Conservation (phyloP, 2,329 filamentous ascomycete genomes). For the Alternaria gaisen region DNA sequence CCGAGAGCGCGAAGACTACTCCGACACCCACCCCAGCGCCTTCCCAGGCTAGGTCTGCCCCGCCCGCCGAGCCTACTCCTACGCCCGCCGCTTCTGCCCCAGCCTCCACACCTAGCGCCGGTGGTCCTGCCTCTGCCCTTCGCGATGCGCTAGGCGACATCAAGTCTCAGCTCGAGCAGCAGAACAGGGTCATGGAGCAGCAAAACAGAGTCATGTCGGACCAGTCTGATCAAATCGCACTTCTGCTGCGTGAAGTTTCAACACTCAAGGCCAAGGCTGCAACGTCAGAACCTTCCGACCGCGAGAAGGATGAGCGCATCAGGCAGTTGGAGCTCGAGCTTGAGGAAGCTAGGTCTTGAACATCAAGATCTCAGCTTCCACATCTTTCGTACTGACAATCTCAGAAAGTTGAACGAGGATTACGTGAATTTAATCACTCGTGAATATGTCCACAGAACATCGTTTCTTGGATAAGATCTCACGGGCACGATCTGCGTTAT, state of each 20-base stretch:
- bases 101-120: slow-evolving; percentile 51
- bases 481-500: background rate
- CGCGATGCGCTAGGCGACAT: slow-evolving; percentile 77
- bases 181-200: slow-evolving; percentile 79
- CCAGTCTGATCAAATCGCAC: slow-evolving; percentile 79
- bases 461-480: slow-evolving; percentile 10
- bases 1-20: slow-evolving; percentile 58
- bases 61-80: slow-evolving; percentile 50
- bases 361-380: background rate
- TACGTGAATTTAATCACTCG: slow-evolving; percentile 10
- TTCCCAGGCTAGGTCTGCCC: slow-evolving; percentile 47
- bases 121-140: slow-evolving; percentile 62
- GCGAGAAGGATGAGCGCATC: slow-evolving; percentile 54
- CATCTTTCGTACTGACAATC: background rate
- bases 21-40: slow-evolving; percentile 48
- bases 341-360: slow-evolving; percentile 52
- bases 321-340: slow-evolving; percentile 53
- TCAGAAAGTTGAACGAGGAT: background rate
- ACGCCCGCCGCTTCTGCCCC: slow-evolving; percentile 50
- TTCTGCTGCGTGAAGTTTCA: slow-evolving; percentile 68
- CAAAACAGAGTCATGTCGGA: slow-evolving; percentile 79
- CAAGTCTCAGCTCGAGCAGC: slow-evolving; percentile 77
- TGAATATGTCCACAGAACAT: background rate
- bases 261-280: slow-evolving; percentile 79
- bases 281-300: slow-evolving; percentile 37